Percentiles rank a stretch among this genome's conserved stretches.
phyloP scores from a whole-genome alignment of 768 basidiomycete species.

The Kwoniella europaea region DNA sequence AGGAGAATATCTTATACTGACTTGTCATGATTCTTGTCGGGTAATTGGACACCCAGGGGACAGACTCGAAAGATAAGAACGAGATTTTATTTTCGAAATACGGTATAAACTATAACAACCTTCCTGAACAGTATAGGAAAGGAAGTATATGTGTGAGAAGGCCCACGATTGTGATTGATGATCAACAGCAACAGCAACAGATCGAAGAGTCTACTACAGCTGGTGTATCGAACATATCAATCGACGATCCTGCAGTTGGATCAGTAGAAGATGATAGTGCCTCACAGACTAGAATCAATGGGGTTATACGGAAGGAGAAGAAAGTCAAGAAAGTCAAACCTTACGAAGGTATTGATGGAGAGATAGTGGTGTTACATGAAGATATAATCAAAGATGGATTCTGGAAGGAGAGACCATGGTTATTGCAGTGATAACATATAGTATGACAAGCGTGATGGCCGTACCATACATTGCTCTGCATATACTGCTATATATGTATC shows the following conservation, averaged over 20 bases:
- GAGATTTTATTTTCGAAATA: conserved; percentile 85
- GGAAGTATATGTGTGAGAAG: conserved; percentile 78
- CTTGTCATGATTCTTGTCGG: not conserved
- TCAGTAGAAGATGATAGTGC: not conserved
- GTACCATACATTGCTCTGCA: too few species aligned
- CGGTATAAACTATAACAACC: conserved; percentile 81
- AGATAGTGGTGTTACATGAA: conserved; percentile 71
- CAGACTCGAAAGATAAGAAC: conserved; percentile 84
- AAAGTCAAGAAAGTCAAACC: conserved; percentile 59
- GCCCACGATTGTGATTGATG: not conserved
- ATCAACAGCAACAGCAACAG: not conserved
- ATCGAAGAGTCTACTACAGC: not conserved
- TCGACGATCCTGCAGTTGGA: not conserved
- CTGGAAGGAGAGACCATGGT: conserved; percentile 69
- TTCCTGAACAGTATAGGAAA: conserved; percentile 75
- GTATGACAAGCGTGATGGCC: too few species aligned
- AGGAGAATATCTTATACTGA: not conserved
- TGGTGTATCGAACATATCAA: not conserved
- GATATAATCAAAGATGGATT: conserved; percentile 83
- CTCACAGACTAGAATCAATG: conserved; percentile 1
- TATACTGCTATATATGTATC: too few species aligned
- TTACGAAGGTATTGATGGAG: conserved; percentile 56
- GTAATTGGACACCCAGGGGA: conserved; percentile 66
- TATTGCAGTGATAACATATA: conserved; percentile 30
- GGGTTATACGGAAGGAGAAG: conserved; percentile 47